Conservation (phyloP, 345 rosid genomes). For the Barbarea vulgaris region DNA sequence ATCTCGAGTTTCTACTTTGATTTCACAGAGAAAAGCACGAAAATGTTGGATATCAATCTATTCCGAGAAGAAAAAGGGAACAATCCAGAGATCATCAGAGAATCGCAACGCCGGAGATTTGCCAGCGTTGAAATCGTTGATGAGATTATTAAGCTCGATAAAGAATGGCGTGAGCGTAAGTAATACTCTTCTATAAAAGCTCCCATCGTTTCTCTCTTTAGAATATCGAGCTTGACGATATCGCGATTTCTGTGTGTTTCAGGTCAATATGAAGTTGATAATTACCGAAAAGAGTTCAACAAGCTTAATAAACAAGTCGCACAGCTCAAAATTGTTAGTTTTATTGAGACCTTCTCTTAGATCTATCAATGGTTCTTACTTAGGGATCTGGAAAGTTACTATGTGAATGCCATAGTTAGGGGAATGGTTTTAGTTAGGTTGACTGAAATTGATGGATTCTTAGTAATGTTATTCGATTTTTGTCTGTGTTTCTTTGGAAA, state of each 20-base stretch:
- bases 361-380: neutral
- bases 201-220: neutral
- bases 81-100: conserved; percentile 74
- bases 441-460: neutral
- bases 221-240: conserved; percentile 2
- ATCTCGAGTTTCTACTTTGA: neutral
- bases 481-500: neutral
- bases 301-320: conserved; percentile 71
- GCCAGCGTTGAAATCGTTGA: conserved; percentile 67
- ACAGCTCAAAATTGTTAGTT: conserved; percentile 69
- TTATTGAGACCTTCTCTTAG: neutral
- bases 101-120: conserved; percentile 76
- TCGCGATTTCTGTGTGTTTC: conserved; percentile 6
- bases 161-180: conserved; percentile 78
- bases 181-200: neutral
- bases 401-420: neutral
- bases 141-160: conserved; percentile 71
- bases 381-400: neutral
- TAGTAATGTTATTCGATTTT: neutral
- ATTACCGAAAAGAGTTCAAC: conserved; percentile 66
- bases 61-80: conserved; percentile 75
- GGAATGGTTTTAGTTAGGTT: neutral
- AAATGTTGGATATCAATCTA: conserved; percentile 80
- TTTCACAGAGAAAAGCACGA: neutral
- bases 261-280: conserved; percentile 79